Evolutionary conservation across 2,329 filamentous ascomycete species (phyloP), one percentile per base, ranked within the genome.

Genomic region (Zymoseptoria brevis): DNA sequence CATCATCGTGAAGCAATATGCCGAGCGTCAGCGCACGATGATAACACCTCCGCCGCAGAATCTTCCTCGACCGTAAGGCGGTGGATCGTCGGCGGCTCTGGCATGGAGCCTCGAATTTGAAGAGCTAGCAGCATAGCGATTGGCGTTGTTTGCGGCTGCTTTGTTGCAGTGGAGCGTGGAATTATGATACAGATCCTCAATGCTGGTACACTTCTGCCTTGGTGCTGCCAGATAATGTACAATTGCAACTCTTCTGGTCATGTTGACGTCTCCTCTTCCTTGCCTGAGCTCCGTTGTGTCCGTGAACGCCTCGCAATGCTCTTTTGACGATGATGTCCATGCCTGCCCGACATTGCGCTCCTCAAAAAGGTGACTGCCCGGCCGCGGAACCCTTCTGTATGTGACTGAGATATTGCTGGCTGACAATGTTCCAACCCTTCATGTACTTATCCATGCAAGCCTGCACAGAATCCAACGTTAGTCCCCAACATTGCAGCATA

Each of bases 1-100:
- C 5, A 78, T 97, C 59, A 79, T 94, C 56, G 87, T 97, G 60
- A 87, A 86, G 74, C 90, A 99, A 67, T 99, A 84, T 71, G 82
- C 79, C 64, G 77, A 84, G 62, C 75, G 79, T 64, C 84, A 86
- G 72, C 78, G 77, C 73, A 73, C 66, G 19, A 75, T 78, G 53
- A 55, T 55, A 57, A 66, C 63, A 58, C 66, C 58, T 54, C 68
- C 69, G 8, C 69, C 70, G 21, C 54, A 56, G 9, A 70, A 70
- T 58, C 66, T 19, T 22, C 58, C 49, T 62, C 66, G 4, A 59
- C 59, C n/a, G 41, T 63, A 30, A 61, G 62, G 51, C 56, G 63
- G 55, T 65, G 53, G 41, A 53, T 5, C 16, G 30, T 50, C 29
- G 16, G 22, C 19, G 19, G 11, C 24, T 54, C 50, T 19, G 22